Base-by-base conservation (phyloP, 2,329 filamentous ascomycete species). In the Cladophialophora yegresii region DNA sequence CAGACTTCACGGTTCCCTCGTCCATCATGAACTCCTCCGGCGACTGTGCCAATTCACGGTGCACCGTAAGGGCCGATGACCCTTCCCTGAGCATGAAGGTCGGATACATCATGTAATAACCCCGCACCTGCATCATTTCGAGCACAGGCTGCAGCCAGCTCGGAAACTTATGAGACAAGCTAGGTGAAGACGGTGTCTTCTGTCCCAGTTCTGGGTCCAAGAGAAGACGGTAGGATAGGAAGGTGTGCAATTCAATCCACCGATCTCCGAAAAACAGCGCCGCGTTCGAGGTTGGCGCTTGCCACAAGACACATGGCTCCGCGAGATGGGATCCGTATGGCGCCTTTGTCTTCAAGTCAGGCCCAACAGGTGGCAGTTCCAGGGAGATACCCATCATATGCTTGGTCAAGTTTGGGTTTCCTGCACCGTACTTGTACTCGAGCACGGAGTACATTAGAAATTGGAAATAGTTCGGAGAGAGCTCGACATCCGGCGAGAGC, bases 241-340 rank as follows among this genome's bases (percentile, higher is more conserved):
- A 95, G 10, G 87, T 84, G 74, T 97, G 92, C 9, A 96, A 83
- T 70, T 96, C 91, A 12, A 85, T 79, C 95, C 95, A 99, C 73
- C 89, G 92, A 54, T 92, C 86, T 50, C 93, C 92, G 62, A 95
- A 87, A 74, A 93, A 89, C 9, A 99, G 81, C 10, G 88, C 85
- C 0, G 93, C 93, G 68, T 95, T 89, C 72, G 89, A 91, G 69
- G 87, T 90, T 4, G 93, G 93, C 1, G 88, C 86, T 76, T 96
- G 90, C 88, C 92, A 96, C 8, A 96, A 80, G 72, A 96, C 96
- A 0, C 89, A 82, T 0, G 84, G 83, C 4, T 66, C 26, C 36
- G 61, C 33, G 23, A 58, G 16, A 54, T 65, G 67, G 43, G 68
- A 16, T 2, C 0, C 70, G 72, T 62, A 95, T 86, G 1, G 79